phyloP scores from a whole-genome alignment of 108 stramenopile genomes.

The Pseudonitzschia multiseries region DNA sequence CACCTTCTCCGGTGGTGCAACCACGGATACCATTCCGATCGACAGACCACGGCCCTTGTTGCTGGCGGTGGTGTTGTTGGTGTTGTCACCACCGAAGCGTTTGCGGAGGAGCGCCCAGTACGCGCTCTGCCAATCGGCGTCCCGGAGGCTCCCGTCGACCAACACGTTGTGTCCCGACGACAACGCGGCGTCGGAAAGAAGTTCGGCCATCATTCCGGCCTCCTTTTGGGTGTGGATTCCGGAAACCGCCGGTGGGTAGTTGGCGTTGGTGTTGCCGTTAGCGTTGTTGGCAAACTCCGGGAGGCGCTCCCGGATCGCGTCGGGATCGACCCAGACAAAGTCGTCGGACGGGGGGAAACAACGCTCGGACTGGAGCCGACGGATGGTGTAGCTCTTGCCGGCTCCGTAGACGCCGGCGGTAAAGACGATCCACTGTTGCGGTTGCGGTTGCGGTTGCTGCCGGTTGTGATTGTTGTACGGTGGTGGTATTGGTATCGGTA shows the following conservation, averaged over 20 bases:
- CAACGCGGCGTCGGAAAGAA: slow-evolving; percentile 62
- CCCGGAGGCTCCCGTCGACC: slow-evolving; percentile 82
- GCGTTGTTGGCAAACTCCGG: slow-evolving; percentile 64
- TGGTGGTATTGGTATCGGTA: too few species aligned
- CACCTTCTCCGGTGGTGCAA: slow-evolving; percentile 54
- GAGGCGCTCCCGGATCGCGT: slow-evolving; percentile 58
- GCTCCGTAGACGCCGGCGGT: slow-evolving; percentile 90
- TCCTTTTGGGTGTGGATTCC: slow-evolving; percentile 70
- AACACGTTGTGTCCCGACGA: slow-evolving; percentile 65
- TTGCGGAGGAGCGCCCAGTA: slow-evolving; percentile 62
- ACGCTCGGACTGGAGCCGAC: slow-evolving; percentile 39
- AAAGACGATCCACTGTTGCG: slow-evolving; percentile 54
- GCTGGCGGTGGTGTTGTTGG: not conserved
- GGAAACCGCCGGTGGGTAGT: too few species aligned
- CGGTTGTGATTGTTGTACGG: not conserved
- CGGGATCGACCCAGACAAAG: slow-evolving; percentile 65
- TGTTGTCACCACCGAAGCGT: not conserved
- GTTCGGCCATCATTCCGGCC: slow-evolving; percentile 70
- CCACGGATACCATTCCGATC: slow-evolving; percentile 74
- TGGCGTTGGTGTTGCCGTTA: too few species aligned
- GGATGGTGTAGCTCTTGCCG: slow-evolving; percentile 74
- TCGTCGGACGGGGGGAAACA: slow-evolving; percentile 45
- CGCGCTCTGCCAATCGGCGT: slow-evolving; percentile 69
- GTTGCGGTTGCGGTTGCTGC: too few species aligned
- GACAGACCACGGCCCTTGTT: slow-evolving; percentile 25